phyloP scores from a whole-genome alignment of 1,284 basidiomycete genomes.

The Wallemia ichthyophaga region DNA sequence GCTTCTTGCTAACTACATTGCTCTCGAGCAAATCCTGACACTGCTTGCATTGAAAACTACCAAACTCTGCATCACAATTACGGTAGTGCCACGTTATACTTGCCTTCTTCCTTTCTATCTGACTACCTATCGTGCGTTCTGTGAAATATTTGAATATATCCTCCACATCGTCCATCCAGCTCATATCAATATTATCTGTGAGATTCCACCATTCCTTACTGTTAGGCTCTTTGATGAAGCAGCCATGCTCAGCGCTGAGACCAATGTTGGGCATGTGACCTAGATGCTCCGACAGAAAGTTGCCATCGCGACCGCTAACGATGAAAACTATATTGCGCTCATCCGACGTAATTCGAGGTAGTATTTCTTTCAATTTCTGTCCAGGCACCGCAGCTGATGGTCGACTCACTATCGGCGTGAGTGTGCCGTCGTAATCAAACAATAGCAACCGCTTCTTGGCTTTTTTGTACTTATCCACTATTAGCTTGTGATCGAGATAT shows the following conservation, averaged over 20 bases:
- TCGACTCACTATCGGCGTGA: constrained; percentile 84
- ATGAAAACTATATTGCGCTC: constrained; percentile 78
- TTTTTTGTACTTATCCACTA: constrained; percentile 33
- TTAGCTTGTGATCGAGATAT: constrained; percentile 33
- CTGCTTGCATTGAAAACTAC: constrained; percentile 81
- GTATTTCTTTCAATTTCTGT: constrained; percentile 37
- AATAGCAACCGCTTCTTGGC: constrained; percentile 66
- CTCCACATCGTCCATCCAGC: constrained; percentile 82
- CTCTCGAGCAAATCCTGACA: constrained; percentile 89
- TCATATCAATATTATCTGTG: constrained; percentile 76
- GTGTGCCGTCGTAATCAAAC: constrained; percentile 93
- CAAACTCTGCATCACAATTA: constrained; percentile 77
- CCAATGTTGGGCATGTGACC: constrained; percentile 58
- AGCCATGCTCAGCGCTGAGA: constrained; percentile 86
- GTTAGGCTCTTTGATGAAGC: constrained; percentile 53
- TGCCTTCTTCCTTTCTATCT: constrained; percentile 88
- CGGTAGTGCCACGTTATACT: constrained; percentile 97
- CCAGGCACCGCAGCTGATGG: constrained; percentile 69
- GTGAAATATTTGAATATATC: constrained; percentile 93
- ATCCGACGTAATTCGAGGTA: constrained; percentile 41
- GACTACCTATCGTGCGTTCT: constrained; percentile 78
- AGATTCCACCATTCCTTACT: constrained; percentile 48
- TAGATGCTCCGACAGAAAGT: constrained; percentile 69
- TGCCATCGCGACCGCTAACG: constrained; percentile 84
- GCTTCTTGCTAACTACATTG: constrained; percentile 53